phyloP scores from a whole-genome alignment of 768 basidiomycete species.

The Tephrocybe sp. region DNA sequence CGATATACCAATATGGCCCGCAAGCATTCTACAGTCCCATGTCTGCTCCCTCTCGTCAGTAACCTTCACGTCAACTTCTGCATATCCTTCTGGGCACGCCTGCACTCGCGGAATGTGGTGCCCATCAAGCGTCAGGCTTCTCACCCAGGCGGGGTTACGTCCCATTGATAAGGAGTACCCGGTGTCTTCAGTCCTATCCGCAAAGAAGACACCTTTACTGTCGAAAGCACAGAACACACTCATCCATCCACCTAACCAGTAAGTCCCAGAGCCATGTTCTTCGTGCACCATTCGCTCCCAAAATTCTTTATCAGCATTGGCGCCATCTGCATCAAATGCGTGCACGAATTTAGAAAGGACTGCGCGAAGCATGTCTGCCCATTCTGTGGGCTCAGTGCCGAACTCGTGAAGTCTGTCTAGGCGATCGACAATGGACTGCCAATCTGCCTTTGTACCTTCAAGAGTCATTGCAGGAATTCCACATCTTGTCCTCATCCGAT shows the following conservation, averaged over 20 bases:
- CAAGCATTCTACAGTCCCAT: slow-evolving; percentile 21
- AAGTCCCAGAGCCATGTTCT: background rate
- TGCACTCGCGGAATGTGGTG: background rate
- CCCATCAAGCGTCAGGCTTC: background rate
- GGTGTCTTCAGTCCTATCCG: background rate
- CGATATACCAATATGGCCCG: no score
- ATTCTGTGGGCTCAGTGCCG: slow-evolving; percentile 20
- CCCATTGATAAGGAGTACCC: background rate
- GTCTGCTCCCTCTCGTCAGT: background rate
- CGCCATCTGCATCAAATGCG: slow-evolving; percentile 16
- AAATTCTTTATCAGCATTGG: slow-evolving; percentile 6
- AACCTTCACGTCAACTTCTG: no score
- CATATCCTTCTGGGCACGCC: background rate
- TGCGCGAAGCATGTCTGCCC: slow-evolving; percentile 20
- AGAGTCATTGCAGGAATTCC: slow-evolving; percentile 24
- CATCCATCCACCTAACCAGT: slow-evolving; percentile 10
- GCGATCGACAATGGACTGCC: slow-evolving; percentile 19
- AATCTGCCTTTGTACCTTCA: slow-evolving; percentile 21
- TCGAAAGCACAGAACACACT: slow-evolving; percentile 13
- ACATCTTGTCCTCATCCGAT: slow-evolving; percentile 11
- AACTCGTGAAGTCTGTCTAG: slow-evolving; percentile 21
- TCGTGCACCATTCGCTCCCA: slow-evolving; percentile 12
- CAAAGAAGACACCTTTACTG: slow-evolving; percentile 4
- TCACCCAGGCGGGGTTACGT: background rate
- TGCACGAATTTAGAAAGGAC: slow-evolving; percentile 18